Percentiles rank a stretch among this genome's conserved stretches.
Conservation (phyloP, 2,329 filamentous ascomycete genomes). For the Phialocephala subalpina region DNA sequence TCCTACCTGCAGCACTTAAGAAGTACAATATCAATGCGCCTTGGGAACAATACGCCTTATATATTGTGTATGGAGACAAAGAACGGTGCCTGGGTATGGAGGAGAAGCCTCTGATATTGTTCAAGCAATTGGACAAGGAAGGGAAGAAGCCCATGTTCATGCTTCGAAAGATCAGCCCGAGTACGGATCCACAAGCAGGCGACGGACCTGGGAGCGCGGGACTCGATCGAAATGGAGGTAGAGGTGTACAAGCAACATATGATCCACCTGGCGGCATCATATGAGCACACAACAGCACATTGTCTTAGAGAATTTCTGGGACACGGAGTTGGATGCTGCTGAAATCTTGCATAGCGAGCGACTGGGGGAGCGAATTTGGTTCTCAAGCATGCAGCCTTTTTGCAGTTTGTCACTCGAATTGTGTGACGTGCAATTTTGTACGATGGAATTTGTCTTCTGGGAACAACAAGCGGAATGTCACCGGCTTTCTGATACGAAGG, state of each 20-base stretch:
- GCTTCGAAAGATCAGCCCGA: conserved; percentile 63
- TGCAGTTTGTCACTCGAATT: conserved; percentile 2
- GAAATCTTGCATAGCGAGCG: conserved; percentile 31
- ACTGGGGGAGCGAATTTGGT: conserved; percentile 20
- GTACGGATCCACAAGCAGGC: conserved; percentile 51
- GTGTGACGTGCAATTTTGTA: conserved; percentile 17
- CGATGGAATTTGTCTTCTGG: conserved; percentile 16
- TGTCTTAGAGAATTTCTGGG: conserved; percentile 8
- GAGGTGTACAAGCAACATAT: conserved; percentile 34
- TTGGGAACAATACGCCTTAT: conserved; percentile 96
- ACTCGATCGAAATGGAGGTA: conserved; percentile 35
- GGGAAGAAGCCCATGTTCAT: conserved; percentile 99
- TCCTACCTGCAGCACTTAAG: conserved; percentile 91
- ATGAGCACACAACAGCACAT: conserved; percentile 23
- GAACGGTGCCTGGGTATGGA: conserved; percentile 91
- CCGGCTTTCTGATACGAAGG: no score
- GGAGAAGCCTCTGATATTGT: conserved; percentile 92
- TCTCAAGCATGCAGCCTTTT: conserved; percentile 23
- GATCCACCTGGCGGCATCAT: conserved; percentile 46
- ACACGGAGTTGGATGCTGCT: conserved; percentile 24
- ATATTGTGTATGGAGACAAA: conserved; percentile 99
- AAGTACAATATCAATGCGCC: conserved; percentile 99
- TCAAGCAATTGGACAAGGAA: conserved; percentile 97
- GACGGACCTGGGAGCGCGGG: conserved; percentile 48
- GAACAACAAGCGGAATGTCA: neutral